Percentiles rank a stretch among this genome's conserved stretches.
Evolutionary conservation across 2,329 filamentous ascomycete genomes (phyloP).

Genomic region (Thermoascus crustaceus): DNA sequence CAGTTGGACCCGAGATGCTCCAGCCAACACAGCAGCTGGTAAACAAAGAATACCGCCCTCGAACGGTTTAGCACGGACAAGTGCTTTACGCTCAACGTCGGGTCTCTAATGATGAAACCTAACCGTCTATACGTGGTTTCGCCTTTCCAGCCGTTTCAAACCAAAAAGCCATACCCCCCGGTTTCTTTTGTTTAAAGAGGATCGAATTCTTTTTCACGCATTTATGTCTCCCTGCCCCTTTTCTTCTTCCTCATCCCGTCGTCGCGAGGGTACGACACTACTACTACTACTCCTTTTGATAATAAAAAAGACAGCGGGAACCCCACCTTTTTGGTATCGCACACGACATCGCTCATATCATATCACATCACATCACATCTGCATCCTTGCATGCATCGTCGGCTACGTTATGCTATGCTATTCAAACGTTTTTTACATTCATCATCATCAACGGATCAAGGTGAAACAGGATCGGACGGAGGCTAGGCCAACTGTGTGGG

Average conservation of each 20-base stretch:
- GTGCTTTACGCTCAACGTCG: slow-evolving; percentile 34
- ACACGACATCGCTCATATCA: no score
- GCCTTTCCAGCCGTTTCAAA: not conserved
- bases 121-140: not conserved
- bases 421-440: not conserved
- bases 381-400: slow-evolving; percentile 1
- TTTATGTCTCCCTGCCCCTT: not conserved
- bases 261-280: no score
- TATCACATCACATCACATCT: not conserved
- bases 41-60: slow-evolving; percentile 23
- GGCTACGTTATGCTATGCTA: no score
- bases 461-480: slow-evolving; percentile 1
- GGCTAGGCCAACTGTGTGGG: slow-evolving; percentile 1
- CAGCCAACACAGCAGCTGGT: slow-evolving; percentile 14
- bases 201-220: not conserved
- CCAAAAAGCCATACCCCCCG: not conserved
- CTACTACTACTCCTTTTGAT: no score
- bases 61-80: slow-evolving; percentile 31
- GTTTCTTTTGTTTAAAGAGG: not conserved
- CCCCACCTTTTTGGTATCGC: not conserved
- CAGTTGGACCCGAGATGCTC: slow-evolving; percentile 31
- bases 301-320: not conserved
- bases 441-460: not conserved
- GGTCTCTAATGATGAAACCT: slow-evolving; percentile 15
- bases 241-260: no score